phyloP scores from a whole-genome alignment of 371 early-diverging fungal species.

The Massospora cicadina region DNA sequence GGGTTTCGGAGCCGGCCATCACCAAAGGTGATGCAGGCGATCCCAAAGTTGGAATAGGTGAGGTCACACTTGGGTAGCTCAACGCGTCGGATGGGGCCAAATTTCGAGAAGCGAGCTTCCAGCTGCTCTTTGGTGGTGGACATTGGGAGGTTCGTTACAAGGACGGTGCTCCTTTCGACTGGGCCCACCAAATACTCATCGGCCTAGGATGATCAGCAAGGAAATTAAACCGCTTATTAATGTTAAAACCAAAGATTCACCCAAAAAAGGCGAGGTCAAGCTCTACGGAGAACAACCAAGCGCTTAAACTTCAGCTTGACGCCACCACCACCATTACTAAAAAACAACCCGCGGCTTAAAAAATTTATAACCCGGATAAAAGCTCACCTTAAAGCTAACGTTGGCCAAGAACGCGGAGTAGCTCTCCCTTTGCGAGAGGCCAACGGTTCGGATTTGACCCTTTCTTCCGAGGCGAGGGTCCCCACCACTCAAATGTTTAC shows the following conservation, averaged over 20 bases:
- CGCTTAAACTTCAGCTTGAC: too few relatives aligned
- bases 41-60: neutral
- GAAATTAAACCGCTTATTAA: too few relatives aligned
- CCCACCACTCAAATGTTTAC: too few relatives aligned
- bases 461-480: constrained; percentile 3
- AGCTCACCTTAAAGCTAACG: neutral
- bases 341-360: too few relatives aligned
- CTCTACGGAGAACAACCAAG: too few relatives aligned
- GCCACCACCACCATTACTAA: too few relatives aligned
- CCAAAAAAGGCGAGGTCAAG: too few relatives aligned
- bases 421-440: neutral
- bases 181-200: neutral
- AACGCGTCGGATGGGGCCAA: neutral
- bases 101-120: neutral
- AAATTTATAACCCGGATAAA: too few relatives aligned
- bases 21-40: neutral
- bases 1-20: neutral
- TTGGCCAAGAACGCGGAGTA: neutral
- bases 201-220: neutral
- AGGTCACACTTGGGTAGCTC: neutral
- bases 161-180: neutral
- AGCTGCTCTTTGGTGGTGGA: neutral
- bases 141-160: neutral
- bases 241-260: too few relatives aligned
- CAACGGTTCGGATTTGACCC: neutral